A percentile compares a stretch with the other conserved stretches of the same genome.
Conservation (phyloP, 495 filamentous ascomycete genomes). For the Sordaria brevicollis region DNA sequence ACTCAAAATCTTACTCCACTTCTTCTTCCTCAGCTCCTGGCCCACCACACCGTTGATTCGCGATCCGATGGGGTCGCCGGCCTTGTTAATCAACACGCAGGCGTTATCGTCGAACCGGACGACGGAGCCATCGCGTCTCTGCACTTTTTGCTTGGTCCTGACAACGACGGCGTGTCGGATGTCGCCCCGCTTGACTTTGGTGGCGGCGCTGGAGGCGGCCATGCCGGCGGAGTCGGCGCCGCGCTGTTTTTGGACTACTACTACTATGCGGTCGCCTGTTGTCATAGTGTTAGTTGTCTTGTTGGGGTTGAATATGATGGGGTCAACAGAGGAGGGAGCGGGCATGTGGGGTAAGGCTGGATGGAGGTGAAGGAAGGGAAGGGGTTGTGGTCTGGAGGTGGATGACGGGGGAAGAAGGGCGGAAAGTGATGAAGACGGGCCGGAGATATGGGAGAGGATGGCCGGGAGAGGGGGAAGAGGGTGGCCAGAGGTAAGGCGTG, state of each 20-base stretch:
- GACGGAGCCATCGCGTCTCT: conserved; percentile 76
- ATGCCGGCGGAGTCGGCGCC: conserved; percentile 42
- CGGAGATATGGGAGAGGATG: too few relatives aligned
- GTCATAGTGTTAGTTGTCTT: neutral
- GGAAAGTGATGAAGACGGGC: too few relatives aligned
- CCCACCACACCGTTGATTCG: conserved; percentile 87
- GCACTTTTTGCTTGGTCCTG: conserved; percentile 75
- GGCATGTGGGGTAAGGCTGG: too few relatives aligned
- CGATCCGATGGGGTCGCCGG: conserved; percentile 88
- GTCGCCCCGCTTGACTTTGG: conserved; percentile 93
- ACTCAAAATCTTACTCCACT: conserved; percentile 97
- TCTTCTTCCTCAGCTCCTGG: conserved; percentile 71
- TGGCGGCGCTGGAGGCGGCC: conserved; percentile 54
- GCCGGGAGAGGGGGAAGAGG: neutral
- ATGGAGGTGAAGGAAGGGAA: neutral
- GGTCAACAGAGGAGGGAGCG: too few relatives aligned
- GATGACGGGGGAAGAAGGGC: too few relatives aligned
- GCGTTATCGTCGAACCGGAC: conserved; percentile 97
- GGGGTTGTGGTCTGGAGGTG: neutral
- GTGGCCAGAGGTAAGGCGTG: too few relatives aligned
- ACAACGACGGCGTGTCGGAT: conserved; percentile 95
- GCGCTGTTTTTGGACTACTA: conserved; percentile 94
- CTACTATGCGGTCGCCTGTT: conserved; percentile 89
- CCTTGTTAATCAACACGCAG: conserved; percentile 94
- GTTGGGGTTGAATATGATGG: too few relatives aligned